These are phyloP conservation scores for Pittosporum tobira DNA, from an alignment of 129 eudicot genomes.

Conservation along the genomic window DNA sequence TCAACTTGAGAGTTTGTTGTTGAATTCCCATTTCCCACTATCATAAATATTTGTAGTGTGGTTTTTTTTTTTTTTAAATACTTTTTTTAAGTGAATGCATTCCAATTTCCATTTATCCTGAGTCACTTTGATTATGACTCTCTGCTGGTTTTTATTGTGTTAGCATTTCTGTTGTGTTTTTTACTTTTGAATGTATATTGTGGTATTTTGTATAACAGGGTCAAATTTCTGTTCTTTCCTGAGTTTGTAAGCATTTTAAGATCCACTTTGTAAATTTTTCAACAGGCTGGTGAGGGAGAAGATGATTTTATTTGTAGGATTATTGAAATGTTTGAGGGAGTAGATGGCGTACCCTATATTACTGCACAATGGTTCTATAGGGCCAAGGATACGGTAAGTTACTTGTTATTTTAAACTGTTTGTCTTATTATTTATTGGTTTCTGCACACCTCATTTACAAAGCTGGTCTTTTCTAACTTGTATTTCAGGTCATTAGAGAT, in stretches of 20 bases:
- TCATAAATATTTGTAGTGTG: no score
- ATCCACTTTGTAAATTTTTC: not conserved
- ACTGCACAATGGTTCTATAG: conserved; percentile 81
- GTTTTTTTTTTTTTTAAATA: no score
- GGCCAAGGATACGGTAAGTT: conserved; percentile 65
- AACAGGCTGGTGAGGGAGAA: conserved; percentile 53
- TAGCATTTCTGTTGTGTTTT: not conserved
- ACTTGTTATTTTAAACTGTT: not conserved
- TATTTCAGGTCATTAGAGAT: conserved; percentile 41
- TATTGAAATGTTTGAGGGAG: conserved; percentile 65
- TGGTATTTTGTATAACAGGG: not conserved
- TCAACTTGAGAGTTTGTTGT: not conserved
- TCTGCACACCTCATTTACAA: not conserved
- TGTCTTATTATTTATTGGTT: not conserved
- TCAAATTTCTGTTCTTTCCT: not conserved
- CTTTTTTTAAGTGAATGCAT: no score
- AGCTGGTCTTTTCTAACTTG: not conserved
- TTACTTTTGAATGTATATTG: not conserved
- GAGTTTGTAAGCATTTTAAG: not conserved
- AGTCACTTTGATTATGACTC: not conserved
- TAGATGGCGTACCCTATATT: conserved; percentile 39
- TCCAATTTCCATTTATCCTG: no score
- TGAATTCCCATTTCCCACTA: no score
- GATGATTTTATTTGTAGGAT: conserved; percentile 53
- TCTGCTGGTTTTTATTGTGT: not conserved